phyloP scores from a whole-genome alignment of 768 basidiomycete species.

The Pisolithus tinctorius region DNA sequence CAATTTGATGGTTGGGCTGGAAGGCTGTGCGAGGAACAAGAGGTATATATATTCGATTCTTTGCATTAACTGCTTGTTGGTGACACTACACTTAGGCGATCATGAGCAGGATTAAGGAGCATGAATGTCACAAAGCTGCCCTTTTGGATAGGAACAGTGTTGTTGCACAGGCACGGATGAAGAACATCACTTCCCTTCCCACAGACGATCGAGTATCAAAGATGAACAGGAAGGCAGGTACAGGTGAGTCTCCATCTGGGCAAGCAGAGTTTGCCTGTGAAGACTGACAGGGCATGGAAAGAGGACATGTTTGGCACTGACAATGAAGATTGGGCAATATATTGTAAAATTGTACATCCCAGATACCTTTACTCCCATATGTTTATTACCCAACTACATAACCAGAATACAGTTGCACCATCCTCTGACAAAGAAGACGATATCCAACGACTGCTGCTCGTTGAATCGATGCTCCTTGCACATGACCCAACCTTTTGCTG shows the following conservation, averaged over 20 bases:
- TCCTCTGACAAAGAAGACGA: no score
- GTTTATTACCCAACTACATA: no score
- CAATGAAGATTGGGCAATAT: slow-evolving; percentile 96
- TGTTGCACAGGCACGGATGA: slow-evolving; percentile 93
- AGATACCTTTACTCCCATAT: no score
- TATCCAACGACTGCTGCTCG: slow-evolving; percentile 45
- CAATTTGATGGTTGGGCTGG: slow-evolving; percentile 71
- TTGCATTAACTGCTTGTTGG: background rate
- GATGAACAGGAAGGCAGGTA: slow-evolving; percentile 77
- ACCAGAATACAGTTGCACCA: no score
- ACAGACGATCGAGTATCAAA: slow-evolving; percentile 77
- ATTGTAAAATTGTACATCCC: slow-evolving; percentile 58
- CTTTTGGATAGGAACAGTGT: slow-evolving; percentile 89
- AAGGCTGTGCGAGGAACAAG: slow-evolving; percentile 71
- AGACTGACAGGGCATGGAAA: slow-evolving; percentile 18
- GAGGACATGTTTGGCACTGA: slow-evolving; percentile 95
- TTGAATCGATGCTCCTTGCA: slow-evolving; percentile 77
- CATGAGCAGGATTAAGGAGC: slow-evolving; percentile 42
- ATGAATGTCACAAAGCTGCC: slow-evolving; percentile 71
- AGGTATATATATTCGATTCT: slow-evolving; percentile 39
- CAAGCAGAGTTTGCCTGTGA: background rate
- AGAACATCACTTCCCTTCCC: slow-evolving; percentile 87
- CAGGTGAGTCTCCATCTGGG: slow-evolving; percentile 42
- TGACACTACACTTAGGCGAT: slow-evolving; percentile 35
- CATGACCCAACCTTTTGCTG: slow-evolving; percentile 77